Conservation (phyloP, 1,284 basidiomycete species). For the Boletus calvinii region DNA sequence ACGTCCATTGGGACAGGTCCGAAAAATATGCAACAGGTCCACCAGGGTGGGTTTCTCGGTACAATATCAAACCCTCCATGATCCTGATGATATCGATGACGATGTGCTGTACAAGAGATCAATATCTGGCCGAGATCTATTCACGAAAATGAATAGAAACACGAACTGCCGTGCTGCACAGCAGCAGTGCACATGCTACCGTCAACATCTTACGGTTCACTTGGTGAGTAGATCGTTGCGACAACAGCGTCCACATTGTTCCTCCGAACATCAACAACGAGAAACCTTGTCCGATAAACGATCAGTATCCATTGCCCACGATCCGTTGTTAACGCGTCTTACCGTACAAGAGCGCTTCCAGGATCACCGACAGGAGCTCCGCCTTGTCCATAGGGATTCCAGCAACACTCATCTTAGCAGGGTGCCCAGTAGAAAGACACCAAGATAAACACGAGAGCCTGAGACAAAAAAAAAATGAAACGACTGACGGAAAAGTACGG, state of each 20-base stretch:
- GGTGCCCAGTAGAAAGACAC: no score
- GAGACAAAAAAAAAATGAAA: no score
- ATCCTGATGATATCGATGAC: slow-evolving; percentile 19
- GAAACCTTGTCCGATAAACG: not conserved
- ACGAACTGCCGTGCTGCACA: slow-evolving; percentile 10
- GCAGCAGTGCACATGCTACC: not conserved
- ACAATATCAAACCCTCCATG: slow-evolving; percentile 11
- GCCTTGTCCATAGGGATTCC: slow-evolving; percentile 3
- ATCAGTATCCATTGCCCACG: not conserved
- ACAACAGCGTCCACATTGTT: slow-evolving; percentile 1
- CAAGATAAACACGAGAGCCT: no score
- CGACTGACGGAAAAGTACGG: no score
- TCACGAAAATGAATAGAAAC: not conserved
- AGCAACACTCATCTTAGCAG: no score
- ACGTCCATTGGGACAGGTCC: slow-evolving; percentile 6
- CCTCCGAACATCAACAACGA: slow-evolving; percentile 13
- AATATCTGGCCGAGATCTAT: not conserved
- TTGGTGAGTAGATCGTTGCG: not conserved
- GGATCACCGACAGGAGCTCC: slow-evolving; percentile 1
- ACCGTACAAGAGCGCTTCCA: slow-evolving; percentile 8
- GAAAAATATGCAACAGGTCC: slow-evolving; percentile 4
- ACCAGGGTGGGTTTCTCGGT: not conserved
- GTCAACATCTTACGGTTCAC: slow-evolving; percentile 3
- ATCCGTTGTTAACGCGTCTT: not conserved
- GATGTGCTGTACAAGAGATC: slow-evolving; percentile 18